These are phyloP conservation scores for Podaxis sp. DNA, from an alignment of 768 basidiomycete species.

Conservation along the genomic window DNA sequence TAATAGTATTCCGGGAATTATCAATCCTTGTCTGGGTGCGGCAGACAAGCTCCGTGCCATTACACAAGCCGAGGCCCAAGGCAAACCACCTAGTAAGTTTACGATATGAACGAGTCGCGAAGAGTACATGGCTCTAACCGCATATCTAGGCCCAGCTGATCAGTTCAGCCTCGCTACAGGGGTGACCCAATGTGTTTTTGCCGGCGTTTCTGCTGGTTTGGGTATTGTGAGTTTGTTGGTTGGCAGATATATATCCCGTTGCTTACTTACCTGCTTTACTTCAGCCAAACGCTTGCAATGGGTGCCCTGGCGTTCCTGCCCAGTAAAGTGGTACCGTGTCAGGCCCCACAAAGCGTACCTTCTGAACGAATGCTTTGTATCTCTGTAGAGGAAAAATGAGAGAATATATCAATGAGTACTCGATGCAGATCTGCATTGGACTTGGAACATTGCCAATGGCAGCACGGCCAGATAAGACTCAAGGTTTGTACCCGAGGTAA, in stretches of 20 bases:
- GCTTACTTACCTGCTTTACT: too few species aligned
- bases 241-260: background rate
- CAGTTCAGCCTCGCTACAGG: background rate
- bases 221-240: background rate
- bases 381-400: background rate
- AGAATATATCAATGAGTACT: background rate
- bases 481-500: too few species aligned
- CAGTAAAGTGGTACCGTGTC: background rate
- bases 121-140: background rate
- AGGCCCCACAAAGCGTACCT: background rate
- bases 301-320: background rate
- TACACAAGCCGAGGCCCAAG: background rate
- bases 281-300: background rate
- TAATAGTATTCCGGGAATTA: background rate
- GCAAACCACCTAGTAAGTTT: background rate
- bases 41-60: background rate
- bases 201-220: background rate
- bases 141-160: background rate
- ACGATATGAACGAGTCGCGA: background rate
- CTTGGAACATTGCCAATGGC: too few species aligned
- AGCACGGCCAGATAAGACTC: too few species aligned
- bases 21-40: background rate
- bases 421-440: too few species aligned
- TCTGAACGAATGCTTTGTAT: background rate
- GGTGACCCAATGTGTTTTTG: background rate